Percentiles rank a stretch among this genome's conserved stretches.
These are phyloP conservation scores for Amaranthus palmeri DNA, from an alignment of 148 eudicot species.

Conservation along the genomic window DNA sequence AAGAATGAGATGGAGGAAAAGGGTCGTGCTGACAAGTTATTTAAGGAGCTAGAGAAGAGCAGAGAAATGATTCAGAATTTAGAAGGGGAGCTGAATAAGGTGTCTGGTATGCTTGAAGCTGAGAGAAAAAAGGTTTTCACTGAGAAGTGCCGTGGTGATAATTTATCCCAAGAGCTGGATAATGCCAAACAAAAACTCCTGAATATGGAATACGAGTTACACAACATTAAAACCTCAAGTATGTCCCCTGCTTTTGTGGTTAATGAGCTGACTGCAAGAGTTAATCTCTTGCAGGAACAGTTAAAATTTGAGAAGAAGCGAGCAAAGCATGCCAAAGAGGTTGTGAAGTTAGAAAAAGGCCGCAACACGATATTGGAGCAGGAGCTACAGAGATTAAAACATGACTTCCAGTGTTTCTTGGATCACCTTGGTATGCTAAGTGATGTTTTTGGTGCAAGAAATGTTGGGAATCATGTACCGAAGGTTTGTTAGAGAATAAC, in stretches of 20 bases:
- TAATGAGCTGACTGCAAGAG: slow-evolving; percentile 30
- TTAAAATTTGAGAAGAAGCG: slow-evolving; percentile 66
- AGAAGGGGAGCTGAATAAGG: slow-evolving; percentile 28
- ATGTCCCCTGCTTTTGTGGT: slow-evolving; percentile 3
- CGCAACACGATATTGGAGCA: slow-evolving; percentile 43
- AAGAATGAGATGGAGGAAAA: slow-evolving; percentile 44
- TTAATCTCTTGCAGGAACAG: slow-evolving; percentile 53
- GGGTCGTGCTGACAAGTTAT: slow-evolving; percentile 38
- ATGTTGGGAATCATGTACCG: slow-evolving; percentile 34
- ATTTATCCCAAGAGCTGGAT: slow-evolving; percentile 41
- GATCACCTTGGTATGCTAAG: slow-evolving; percentile 44
- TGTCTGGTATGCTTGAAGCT: slow-evolving; percentile 31
- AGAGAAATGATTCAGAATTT: slow-evolving; percentile 28
- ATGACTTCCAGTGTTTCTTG: slow-evolving; percentile 37
- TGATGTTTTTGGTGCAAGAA: slow-evolving; percentile 34
- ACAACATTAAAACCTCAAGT: slow-evolving; percentile 20
- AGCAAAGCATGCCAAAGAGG: slow-evolving; percentile 76
- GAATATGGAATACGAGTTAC: slow-evolving; percentile 36
- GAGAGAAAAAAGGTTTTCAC: slow-evolving; percentile 32
- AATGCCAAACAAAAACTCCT: slow-evolving; percentile 26
- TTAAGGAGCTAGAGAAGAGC: slow-evolving; percentile 34
- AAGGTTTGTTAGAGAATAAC: slow-evolving; percentile 41
- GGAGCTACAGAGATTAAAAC: slow-evolving; percentile 47
- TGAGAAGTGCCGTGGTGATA: slow-evolving; percentile 52
- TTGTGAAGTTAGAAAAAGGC: slow-evolving; percentile 47